Conservation (phyloP, 352 stramenopile species). For the Discostella stelligera region DNA sequence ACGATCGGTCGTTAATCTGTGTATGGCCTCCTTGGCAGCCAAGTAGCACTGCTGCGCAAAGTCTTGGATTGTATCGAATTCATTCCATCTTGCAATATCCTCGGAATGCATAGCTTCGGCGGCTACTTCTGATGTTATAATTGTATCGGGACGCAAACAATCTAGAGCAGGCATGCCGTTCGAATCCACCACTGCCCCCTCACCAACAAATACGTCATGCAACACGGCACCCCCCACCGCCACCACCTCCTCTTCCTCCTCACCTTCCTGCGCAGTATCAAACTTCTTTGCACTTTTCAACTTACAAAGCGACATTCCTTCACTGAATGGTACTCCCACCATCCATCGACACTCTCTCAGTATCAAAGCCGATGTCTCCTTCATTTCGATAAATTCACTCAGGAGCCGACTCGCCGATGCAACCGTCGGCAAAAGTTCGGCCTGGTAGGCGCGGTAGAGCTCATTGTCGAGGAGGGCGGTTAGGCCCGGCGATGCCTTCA, state of each 20-base stretch:
- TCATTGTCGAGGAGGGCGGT: conserved; percentile 74
- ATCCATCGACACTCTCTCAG: conserved; percentile 48
- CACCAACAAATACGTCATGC: conserved; percentile 24
- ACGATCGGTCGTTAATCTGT: conserved; percentile 65
- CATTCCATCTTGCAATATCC: conserved; percentile 44
- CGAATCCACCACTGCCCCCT: conserved; percentile 26
- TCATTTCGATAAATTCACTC: conserved; percentile 63
- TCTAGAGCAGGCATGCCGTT: conserved; percentile 1
- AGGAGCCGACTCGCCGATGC: conserved; percentile 56
- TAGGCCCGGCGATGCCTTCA: conserved; percentile 54
- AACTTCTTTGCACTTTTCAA: neutral
- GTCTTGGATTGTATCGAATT: conserved; percentile 59
- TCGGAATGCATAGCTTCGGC: conserved; percentile 13
- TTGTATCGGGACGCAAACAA: neutral
- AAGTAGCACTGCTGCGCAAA: conserved; percentile 66
- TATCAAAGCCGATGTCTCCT: conserved; percentile 53
- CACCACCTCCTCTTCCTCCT: neutral
- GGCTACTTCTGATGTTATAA: neutral
- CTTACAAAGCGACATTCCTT: conserved; percentile 14
- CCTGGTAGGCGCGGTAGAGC: conserved; percentile 66
- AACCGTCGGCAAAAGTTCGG: conserved; percentile 67
- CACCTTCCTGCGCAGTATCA: neutral
- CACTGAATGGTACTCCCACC: conserved; percentile 32
- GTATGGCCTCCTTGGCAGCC: conserved; percentile 63
- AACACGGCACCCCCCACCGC: conserved; percentile 2